Conservation (phyloP, 208 protist species). For the Leishmania arabica region DNA sequence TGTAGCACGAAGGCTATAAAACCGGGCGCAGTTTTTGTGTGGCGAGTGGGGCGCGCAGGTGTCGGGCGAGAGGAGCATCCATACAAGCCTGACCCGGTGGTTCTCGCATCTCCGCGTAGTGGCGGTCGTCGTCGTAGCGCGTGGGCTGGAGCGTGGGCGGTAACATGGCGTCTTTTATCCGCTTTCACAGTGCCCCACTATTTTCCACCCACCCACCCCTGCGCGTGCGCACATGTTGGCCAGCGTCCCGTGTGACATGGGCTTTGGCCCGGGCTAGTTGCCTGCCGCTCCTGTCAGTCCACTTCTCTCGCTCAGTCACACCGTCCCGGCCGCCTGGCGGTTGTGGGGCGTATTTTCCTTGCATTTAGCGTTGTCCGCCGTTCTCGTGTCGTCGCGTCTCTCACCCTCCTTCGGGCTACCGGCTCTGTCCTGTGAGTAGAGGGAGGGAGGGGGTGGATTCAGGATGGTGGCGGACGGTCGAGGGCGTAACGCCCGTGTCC, state of each 20-base stretch:
- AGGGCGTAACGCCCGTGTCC: background rate
- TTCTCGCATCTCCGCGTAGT: background rate
- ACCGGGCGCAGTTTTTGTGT: slow-evolving; percentile 4
- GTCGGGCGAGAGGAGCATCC: background rate
- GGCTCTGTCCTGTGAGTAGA: background rate
- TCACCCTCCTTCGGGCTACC: background rate
- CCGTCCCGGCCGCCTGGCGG: background rate
- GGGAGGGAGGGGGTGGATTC: background rate
- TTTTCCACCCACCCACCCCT: background rate
- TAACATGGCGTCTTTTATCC: background rate
- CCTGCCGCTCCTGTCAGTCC: background rate
- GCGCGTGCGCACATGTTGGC: background rate
- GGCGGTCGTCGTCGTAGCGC: background rate
- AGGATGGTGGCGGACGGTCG: background rate
- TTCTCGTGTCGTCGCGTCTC: background rate
- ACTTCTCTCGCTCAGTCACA: background rate
- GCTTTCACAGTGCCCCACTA: background rate
- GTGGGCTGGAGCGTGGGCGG: background rate
- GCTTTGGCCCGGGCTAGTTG: background rate
- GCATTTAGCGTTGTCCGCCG: background rate
- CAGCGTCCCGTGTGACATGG: background rate
- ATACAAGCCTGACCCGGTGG: background rate
- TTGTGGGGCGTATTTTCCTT: background rate
- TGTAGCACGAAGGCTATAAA: slow-evolving; percentile 8
- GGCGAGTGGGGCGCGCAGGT: background rate